Percentiles rank a stretch among this genome's conserved stretches.
These are phyloP conservation scores for Benincasa hispida DNA, from an alignment of 306 rosid genomes.

Conservation along the genomic window DNA sequence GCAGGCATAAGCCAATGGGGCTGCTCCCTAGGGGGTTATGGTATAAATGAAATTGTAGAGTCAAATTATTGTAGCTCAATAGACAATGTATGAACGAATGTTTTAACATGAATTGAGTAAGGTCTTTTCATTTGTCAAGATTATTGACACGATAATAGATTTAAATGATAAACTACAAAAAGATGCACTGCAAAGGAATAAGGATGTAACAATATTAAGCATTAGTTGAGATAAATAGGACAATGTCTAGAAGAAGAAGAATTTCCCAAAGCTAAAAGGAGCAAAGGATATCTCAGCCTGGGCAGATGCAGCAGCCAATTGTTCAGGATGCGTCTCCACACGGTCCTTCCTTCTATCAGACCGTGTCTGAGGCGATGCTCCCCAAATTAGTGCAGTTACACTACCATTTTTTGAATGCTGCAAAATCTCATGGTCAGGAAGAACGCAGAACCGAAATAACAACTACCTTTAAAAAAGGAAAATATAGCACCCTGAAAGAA, in stretches of 20 bases:
- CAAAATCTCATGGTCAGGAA: slow-evolving; percentile 17
- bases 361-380: slow-evolving; percentile 93
- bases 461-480: not conserved
- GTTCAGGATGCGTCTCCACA: slow-evolving; percentile 94
- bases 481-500: not conserved
- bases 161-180: not conserved
- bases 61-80: not conserved
- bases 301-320: slow-evolving; percentile 94
- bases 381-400: slow-evolving; percentile 92
- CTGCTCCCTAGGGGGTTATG: not conserved
- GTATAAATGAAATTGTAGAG: not conserved
- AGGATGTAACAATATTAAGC: not conserved
- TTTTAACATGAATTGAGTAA: not conserved
- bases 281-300: slow-evolving; percentile 79
- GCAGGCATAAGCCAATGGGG: not conserved
- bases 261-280: not conserved
- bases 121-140: not conserved
- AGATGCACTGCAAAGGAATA: not conserved
- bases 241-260: not conserved
- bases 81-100: not conserved
- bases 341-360: slow-evolving; percentile 94
- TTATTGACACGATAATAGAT: not conserved
- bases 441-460: not conserved
- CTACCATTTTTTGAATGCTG: slow-evolving; percentile 61
- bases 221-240: not conserved